These are phyloP conservation scores for Pseudogymnoascus sp. DNA, from an alignment of 2,329 filamentous ascomycete species.

Conservation along the genomic window DNA sequence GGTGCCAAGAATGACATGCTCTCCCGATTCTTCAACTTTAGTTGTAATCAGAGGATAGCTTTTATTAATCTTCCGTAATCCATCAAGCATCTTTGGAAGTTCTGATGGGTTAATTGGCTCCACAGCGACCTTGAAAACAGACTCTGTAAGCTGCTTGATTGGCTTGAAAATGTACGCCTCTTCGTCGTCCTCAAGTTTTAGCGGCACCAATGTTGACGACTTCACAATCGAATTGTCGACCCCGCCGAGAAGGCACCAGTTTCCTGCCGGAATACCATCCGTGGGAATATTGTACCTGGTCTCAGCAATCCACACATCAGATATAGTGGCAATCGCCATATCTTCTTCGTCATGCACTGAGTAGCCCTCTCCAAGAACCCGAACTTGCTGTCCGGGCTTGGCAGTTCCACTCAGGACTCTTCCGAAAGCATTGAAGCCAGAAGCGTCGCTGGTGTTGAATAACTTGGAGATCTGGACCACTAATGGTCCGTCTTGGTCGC, in stretches of 20 bases:
- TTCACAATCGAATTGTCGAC: constrained; percentile 99
- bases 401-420: constrained; percentile 90
- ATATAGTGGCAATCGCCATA: constrained; percentile 80
- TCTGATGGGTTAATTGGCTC: constrained; percentile 98
- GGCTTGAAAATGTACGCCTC: constrained; percentile 94
- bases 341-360: constrained; percentile 97
- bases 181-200: constrained; percentile 75
- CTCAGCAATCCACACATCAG: constrained; percentile 83
- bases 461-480: constrained; percentile 92
- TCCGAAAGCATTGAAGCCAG: constrained; percentile 82
- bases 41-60: constrained; percentile 93
- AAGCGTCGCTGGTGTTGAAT: constrained; percentile 85
- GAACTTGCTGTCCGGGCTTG: constrained; percentile 71
- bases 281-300: constrained; percentile 89
- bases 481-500: constrained; percentile 82
- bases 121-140: constrained; percentile 94
- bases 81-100: constrained; percentile 96
- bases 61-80: constrained; percentile 93
- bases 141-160: constrained; percentile 90
- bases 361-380: constrained; percentile 91
- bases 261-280: constrained; percentile 87
- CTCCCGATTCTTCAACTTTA: constrained; percentile 95
- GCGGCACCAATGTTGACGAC: constrained; percentile 81
- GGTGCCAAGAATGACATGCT: constrained; percentile 90
- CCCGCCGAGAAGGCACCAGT: constrained; percentile 83